Evolutionary conservation across 805 yeast genomes (phyloP), one percentile per base, ranked within the genome.

Genomic region (Citeromyces nyonsensis): DNA sequence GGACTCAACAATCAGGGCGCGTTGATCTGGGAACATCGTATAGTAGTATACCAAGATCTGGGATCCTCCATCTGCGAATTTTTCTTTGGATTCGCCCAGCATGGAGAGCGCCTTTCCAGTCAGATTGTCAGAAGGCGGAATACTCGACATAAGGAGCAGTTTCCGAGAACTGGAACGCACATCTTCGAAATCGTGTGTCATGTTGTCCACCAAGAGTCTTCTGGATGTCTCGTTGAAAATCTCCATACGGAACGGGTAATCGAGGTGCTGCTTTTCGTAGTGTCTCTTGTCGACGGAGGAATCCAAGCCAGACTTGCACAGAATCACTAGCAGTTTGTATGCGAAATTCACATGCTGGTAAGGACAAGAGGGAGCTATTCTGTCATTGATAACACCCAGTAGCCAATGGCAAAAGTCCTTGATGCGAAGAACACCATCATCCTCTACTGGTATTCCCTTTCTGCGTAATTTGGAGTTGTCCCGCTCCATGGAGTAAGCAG

Each of bases 61-160:
- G 0, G 94, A 85, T 6, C 86, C 95, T 15, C 82, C 76, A 37
- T 85, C 95, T 29, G 81, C 75, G 36, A 63, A 70, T 34, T 85
- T 70, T 26, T 77, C 72, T 50, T 57, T 63, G 39, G 66, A 47
- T 33, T 61, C 62, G 18, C 44, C 38, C 28, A 67, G 41, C 30
- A 61, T 39, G 1, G 33, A 13, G 10, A 55, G 26, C 3, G 54
- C 42, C 30, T 36, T 39, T 3, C 24, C 12, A 9, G 41, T 28
- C 5, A 44, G 40, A 13, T 48, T 34, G 10, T 40, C 40, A 5
- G 48, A 45, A 6, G 59, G 39, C 1, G 54, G 42, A 1, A 47
- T 34, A 0, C 74, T 69, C 3, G 67, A 59, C 57, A 37, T 57
- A 6, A 57, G 48, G 13, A 84, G 44, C 1, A 76, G 34, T 2